Conservation (phyloP, 2,329 filamentous ascomycete species). For the Neurospora sp. region DNA sequence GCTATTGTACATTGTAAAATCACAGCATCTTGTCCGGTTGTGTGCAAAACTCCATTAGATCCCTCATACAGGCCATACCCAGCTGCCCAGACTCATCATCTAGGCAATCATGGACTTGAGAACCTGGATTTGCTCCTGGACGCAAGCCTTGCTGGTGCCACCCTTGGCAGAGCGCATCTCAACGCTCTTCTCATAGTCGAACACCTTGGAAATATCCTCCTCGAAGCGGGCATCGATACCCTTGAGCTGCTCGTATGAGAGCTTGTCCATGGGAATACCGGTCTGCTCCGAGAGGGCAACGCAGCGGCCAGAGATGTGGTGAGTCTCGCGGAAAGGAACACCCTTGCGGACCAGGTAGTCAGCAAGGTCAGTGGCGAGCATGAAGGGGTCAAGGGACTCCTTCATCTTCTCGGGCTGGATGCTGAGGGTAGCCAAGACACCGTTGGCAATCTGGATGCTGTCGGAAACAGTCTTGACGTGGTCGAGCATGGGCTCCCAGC, state of each 20-base stretch:
- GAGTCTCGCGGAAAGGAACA: conserved; percentile 73
- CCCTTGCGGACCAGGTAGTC: conserved; percentile 60
- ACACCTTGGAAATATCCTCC: conserved; percentile 57
- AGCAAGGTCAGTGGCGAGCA: conserved; percentile 67
- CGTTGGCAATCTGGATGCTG: conserved; percentile 73
- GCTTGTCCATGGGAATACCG: conserved; percentile 59
- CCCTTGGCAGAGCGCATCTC: conserved; percentile 70
- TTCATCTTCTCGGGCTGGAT: conserved; percentile 66
- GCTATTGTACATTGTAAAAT: neutral
- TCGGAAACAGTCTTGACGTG: conserved; percentile 72
- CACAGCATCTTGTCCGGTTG: neutral
- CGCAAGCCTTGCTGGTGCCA: conserved; percentile 55
- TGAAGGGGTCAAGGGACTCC: conserved; percentile 68
- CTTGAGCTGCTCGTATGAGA: conserved; percentile 57
- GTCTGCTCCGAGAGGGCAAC: conserved; percentile 63
- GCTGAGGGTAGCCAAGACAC: conserved; percentile 64
- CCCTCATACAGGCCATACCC: neutral
- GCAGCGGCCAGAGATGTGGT: conserved; percentile 67
- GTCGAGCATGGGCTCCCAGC: conserved; percentile 76
- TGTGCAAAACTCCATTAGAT: neutral
- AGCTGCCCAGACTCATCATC: neutral
- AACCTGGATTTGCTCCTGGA: conserved; percentile 12
- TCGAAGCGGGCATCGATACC: conserved; percentile 59
- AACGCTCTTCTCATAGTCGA: conserved; percentile 76
- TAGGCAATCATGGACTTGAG: conserved; percentile 7